phyloP scores from a whole-genome alignment of 768 basidiomycete species.

The Mycena albidolilacea region DNA sequence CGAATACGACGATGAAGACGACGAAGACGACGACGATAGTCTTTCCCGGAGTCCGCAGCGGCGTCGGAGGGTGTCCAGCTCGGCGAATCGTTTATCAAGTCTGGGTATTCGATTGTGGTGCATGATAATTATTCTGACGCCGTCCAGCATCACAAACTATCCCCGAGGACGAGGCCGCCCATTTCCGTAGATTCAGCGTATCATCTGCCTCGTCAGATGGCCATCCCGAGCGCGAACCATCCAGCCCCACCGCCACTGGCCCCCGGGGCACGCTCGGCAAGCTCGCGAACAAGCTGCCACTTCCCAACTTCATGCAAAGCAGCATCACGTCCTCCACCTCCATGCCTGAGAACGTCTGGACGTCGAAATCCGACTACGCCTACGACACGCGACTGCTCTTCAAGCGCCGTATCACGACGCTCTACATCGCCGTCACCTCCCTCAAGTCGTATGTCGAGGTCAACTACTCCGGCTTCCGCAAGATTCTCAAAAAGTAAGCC shows the following conservation, averaged over 20 bases:
- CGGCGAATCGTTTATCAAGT: slow-evolving; percentile 36
- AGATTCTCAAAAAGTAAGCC: slow-evolving; percentile 93
- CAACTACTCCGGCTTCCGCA: slow-evolving; percentile 94
- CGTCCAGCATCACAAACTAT: slow-evolving; percentile 37
- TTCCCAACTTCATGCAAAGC: slow-evolving; percentile 60
- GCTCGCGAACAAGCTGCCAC: slow-evolving; percentile 63
- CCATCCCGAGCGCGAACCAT: slow-evolving; percentile 37
- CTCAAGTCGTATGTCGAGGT: slow-evolving; percentile 91
- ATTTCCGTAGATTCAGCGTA: slow-evolving; percentile 58
- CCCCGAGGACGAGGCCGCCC: slow-evolving; percentile 23
- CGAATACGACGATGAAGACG: slow-evolving; percentile 73
- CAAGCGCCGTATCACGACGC: slow-evolving; percentile 89
- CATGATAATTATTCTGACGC: neutral
- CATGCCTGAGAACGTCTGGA: slow-evolving; percentile 77
- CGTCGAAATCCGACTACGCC: slow-evolving; percentile 82
- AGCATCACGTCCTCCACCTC: slow-evolving; percentile 63
- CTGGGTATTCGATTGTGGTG: too few species aligned
- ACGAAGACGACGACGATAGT: slow-evolving; percentile 69
- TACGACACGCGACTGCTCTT: slow-evolving; percentile 87
- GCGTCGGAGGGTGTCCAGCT: slow-evolving; percentile 50
- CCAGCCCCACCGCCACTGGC: slow-evolving; percentile 5
- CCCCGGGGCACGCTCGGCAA: slow-evolving; percentile 49
- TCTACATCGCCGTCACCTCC: slow-evolving; percentile 83
- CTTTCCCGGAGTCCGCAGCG: slow-evolving; percentile 45
- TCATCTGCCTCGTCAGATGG: slow-evolving; percentile 64